Conservation (phyloP, 371 early-diverging fungal species). For the Circinella minor region DNA sequence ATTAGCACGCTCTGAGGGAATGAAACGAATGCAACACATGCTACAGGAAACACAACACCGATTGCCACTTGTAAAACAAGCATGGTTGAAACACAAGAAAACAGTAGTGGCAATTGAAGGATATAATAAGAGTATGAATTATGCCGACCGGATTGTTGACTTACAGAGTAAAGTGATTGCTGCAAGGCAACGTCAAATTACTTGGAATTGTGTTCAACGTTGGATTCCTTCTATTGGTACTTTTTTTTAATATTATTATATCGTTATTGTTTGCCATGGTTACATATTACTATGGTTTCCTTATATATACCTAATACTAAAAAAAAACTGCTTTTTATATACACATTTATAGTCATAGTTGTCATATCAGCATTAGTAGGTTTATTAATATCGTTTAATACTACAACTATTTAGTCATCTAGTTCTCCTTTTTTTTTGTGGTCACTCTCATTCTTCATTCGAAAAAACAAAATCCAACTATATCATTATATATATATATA, state of each 20-base stretch:
- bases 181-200: slow-evolving; percentile 17
- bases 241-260: no score
- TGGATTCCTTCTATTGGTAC: slow-evolving; percentile 20
- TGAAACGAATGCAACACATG: slow-evolving; percentile 14
- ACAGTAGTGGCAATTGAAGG: slow-evolving; percentile 19
- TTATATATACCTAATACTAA: no score
- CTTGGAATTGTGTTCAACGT: slow-evolving; percentile 15
- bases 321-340: no score
- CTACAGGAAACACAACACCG: slow-evolving; percentile 15
- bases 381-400: not conserved
- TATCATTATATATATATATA: no score
- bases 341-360: not conserved
- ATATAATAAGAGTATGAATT: slow-evolving; percentile 20
- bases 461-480: no score
- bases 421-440: no score
- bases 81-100: slow-evolving; percentile 18
- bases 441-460: no score
- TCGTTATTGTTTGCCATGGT: no score
- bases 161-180: slow-evolving; percentile 14
- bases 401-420: no score
- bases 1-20: slow-evolving; percentile 13
- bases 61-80: slow-evolving; percentile 12
- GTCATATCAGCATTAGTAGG: slow-evolving; percentile 1
- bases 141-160: slow-evolving; percentile 9
- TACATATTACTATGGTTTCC: no score